A percentile compares a stretch with the other conserved stretches of the same genome.
Evolutionary conservation across 2,329 filamentous ascomycete genomes (phyloP).

Genomic region (Beauveria sp.): DNA sequence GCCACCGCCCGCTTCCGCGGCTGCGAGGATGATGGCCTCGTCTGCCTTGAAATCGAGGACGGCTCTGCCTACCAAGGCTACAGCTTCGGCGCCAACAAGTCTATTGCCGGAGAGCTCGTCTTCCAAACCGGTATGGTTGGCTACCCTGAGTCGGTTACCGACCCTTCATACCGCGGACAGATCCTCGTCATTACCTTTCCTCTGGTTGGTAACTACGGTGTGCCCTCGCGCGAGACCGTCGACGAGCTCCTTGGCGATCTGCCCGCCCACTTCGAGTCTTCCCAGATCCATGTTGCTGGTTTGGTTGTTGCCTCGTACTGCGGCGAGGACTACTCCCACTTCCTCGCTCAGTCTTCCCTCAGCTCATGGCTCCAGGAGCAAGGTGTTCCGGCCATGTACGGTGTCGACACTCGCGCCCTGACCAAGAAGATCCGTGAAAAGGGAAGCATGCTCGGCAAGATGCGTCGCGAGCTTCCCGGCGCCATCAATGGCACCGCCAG

Average conservation of each 20-base stretch:
- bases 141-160: conserved; percentile 88
- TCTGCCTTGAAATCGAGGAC: conserved; percentile 89
- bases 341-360: conserved; percentile 81
- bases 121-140: conserved; percentile 99
- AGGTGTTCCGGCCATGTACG: conserved; percentile 86
- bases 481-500: conserved; percentile 33
- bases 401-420: conserved; percentile 84
- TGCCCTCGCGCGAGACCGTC: conserved; percentile 76
- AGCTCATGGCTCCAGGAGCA: conserved; percentile 96
- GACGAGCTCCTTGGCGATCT: conserved; percentile 80
- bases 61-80: conserved; percentile 86
- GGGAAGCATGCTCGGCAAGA: conserved; percentile 90
- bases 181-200: conserved; percentile 96
- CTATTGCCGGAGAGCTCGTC: conserved; percentile 91
- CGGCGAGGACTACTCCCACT: conserved; percentile 92
- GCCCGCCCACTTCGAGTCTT: conserved; percentile 88
- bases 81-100: conserved; percentile 94
- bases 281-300: conserved; percentile 86
- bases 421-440: conserved; percentile 92
- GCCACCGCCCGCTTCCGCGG: conserved; percentile 53
- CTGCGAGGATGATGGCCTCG: conserved; percentile 49
- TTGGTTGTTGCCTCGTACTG: conserved; percentile 86
- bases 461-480: conserved; percentile 60
- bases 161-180: conserved; percentile 83
- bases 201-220: conserved; percentile 93